Conservation (phyloP, 73 alveolate species). For the Durusdinium trenchii region DNA sequence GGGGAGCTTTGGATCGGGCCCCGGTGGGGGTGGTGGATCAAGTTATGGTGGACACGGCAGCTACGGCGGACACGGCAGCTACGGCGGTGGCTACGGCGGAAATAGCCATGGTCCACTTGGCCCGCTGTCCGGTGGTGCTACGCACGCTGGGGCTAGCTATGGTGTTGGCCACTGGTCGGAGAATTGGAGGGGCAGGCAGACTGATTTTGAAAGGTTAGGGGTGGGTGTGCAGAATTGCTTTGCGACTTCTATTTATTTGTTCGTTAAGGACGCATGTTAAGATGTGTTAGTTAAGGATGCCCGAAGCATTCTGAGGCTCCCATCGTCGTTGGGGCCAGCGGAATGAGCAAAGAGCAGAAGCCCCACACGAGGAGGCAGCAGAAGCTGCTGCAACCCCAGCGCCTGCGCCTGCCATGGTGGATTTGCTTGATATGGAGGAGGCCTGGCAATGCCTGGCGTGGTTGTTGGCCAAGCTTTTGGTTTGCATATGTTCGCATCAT, state of each 20-base stretch:
- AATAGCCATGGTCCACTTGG: neutral
- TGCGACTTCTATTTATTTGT: neutral
- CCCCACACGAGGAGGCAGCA: neutral
- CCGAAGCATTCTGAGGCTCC: neutral
- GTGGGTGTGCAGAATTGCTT: neutral
- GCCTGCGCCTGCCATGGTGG: slow-evolving; percentile 90
- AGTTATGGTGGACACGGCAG: neutral
- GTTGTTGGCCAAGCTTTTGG: too few relatives aligned
- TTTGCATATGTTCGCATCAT: too few relatives aligned
- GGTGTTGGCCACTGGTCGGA: neutral
- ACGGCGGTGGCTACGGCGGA: slow-evolving; percentile 59
- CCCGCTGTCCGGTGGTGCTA: neutral
- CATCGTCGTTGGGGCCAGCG: slow-evolving; percentile 92
- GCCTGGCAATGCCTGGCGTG: too few relatives aligned
- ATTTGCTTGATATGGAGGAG: slow-evolving; percentile 79
- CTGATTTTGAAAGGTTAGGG: neutral
- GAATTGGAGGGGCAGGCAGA: neutral
- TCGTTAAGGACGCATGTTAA: too few relatives aligned
- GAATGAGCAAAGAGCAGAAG: neutral
- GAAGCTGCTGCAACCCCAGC: neutral
- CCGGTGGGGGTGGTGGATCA: neutral
- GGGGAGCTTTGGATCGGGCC: neutral
- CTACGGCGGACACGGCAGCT: neutral
- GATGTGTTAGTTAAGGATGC: too few relatives aligned
- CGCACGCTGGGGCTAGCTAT: neutral